phyloP scores from a whole-genome alignment of 768 basidiomycete genomes.

The Termitomyces bulborhizus region DNA sequence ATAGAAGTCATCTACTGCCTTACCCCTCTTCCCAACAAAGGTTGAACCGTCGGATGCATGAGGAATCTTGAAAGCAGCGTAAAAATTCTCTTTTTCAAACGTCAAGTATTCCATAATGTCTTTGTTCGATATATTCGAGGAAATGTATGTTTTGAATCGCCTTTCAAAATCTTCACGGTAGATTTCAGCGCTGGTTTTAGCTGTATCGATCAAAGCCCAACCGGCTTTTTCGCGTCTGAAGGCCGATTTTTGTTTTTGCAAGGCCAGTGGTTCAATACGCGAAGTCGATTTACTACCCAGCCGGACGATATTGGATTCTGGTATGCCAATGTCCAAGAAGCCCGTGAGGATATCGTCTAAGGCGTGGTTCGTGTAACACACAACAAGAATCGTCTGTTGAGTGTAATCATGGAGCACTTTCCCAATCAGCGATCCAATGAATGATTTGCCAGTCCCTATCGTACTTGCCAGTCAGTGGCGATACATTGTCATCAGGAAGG shows the following conservation, averaged over 20 bases:
- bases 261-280: background rate
- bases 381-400: background rate
- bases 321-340: background rate
- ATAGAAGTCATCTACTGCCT: background rate
- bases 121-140: no score
- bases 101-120: background rate
- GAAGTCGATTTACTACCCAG: background rate
- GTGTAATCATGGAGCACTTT: background rate
- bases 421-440: background rate
- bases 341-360: background rate
- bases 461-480: background rate
- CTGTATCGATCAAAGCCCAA: background rate
- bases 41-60: background rate
- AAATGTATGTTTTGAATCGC: no score
- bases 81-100: constrained; percentile 1
- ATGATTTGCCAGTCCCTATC: background rate
- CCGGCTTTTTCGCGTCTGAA: background rate
- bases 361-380: background rate
- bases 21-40: background rate
- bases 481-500: background rate
- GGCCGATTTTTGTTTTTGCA: background rate
- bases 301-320: background rate
- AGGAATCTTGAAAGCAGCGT: constrained; percentile 3
- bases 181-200: background rate
- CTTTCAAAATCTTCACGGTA: no score